Evolutionary conservation across 192 early-diverging fungal species (phyloP), one percentile per base, ranked within the genome.

Genomic region (Coemansia sp.): DNA sequence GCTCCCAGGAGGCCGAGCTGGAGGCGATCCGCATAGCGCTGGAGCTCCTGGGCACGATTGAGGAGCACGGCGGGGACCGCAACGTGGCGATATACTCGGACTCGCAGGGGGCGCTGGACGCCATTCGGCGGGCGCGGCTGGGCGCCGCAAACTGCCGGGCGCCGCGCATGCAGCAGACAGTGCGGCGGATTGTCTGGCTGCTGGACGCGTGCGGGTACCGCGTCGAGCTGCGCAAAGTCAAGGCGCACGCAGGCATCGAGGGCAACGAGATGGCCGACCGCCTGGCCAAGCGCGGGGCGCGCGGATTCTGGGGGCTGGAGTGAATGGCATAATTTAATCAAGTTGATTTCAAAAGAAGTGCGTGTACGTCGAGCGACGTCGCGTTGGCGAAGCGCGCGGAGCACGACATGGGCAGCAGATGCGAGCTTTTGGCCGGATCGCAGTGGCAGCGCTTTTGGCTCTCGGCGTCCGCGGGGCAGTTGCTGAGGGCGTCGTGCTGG

Each of bases 391-490:
- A 39, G 36, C 36, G 36, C 6, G 36, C 50, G 5, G 68, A 54
- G 42, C 57, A 71, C 15, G 68, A 64, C 57, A 60, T 64, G 19
- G 57, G 62, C 17, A 55, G 30, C 15, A 58, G 38, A 14, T 66
- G 70, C 0, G 70, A 21, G 70, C 63, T 73, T 29, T 61, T 58
- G 17, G 23, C 8, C 1, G 64, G 64, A 21, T 74, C 53, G 55
- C 70, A 67, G 14, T 57, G 39, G 47, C 70, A 74, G 7, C 36
- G 43, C 55, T 46, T 62, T n/a, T 65, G 63, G 2, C 21, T 15
- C 7, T 52, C 21, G 10, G 57, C 55, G 17, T 69, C 67, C 7
- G 64, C 56, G 1, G 87, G 85, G 53, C 89, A 91, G 55, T 88
- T 85, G 25, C 66, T 57, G 39, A 82, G 54, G 23, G 44, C 28